A percentile compares a stretch with the other conserved stretches of the same genome.
Conservation (phyloP, 2,329 filamentous ascomycete genomes). For the Leptodontidium sp. region DNA sequence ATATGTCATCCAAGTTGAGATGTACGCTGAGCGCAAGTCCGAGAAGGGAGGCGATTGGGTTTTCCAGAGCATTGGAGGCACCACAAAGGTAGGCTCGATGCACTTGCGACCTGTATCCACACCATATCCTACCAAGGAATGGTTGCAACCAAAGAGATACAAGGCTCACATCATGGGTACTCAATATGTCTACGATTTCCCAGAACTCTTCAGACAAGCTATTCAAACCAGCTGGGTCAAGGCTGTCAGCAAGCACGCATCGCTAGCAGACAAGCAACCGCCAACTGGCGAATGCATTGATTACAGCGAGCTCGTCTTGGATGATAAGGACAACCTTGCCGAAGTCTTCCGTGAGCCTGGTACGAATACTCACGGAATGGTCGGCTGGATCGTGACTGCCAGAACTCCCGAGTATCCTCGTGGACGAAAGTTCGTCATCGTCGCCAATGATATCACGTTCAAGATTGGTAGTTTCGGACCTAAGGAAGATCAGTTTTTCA, state of each 20-base stretch:
- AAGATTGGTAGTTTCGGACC: slow-evolving; percentile 98
- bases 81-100: slow-evolving; percentile 93
- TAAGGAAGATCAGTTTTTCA: slow-evolving; percentile 96
- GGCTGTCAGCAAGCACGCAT: slow-evolving; percentile 75
- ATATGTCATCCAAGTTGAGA: slow-evolving; percentile 96
- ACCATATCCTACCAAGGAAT: slow-evolving; percentile 97
- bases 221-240: slow-evolving; percentile 94
- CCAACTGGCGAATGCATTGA: slow-evolving; percentile 90
- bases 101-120: slow-evolving; percentile 90
- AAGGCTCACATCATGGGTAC: slow-evolving; percentile 99
- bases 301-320: slow-evolving; percentile 91
- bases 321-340: slow-evolving; percentile 89
- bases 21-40: slow-evolving; percentile 97
- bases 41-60: slow-evolving; percentile 95
- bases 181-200: slow-evolving; percentile 99
- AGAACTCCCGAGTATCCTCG: slow-evolving; percentile 94
- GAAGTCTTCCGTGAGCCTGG: slow-evolving; percentile 96
- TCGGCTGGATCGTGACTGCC: slow-evolving; percentile 95
- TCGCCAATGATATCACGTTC: slow-evolving; percentile 99
- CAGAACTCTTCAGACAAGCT: slow-evolving; percentile 97
- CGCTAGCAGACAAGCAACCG: slow-evolving; percentile 82
- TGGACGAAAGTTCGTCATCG: slow-evolving; percentile 91
- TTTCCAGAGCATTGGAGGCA: slow-evolving; percentile 97
- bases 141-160: slow-evolving; percentile 98
- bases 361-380: slow-evolving; percentile 97